Conservation (phyloP, 2,329 filamentous ascomycete species). For the Phaeophleospora eucalypticola region DNA sequence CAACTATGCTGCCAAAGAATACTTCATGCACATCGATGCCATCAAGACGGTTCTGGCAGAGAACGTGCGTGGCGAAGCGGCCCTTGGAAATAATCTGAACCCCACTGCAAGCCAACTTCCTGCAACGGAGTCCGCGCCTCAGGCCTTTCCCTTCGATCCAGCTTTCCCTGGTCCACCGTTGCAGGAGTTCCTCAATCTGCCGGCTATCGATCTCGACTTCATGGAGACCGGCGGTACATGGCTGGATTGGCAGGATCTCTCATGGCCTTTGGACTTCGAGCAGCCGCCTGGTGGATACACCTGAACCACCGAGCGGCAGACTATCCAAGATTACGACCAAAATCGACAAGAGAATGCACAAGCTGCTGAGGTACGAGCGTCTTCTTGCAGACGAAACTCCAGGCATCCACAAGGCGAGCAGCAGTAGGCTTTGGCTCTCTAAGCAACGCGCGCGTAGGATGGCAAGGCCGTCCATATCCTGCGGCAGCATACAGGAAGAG, state of each 20-base stretch:
- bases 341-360: too few species aligned
- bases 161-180: constrained; percentile 9
- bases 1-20: constrained; percentile 42
- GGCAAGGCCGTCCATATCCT: too few species aligned
- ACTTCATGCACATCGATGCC: constrained; percentile 40
- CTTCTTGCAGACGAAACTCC: too few species aligned
- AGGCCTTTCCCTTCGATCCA: background rate
- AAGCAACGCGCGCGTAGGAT: too few species aligned
- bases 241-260: constrained; percentile 19
- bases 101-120: background rate
- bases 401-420: too few species aligned
- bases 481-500: too few species aligned
- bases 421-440: too few species aligned
- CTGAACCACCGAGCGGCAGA: too few species aligned
- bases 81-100: background rate
- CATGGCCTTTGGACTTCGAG: too few species aligned
- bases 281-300: too few species aligned
- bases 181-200: constrained; percentile 20
- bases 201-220: constrained; percentile 20
- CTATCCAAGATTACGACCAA: too few species aligned
- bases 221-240: constrained; percentile 21
- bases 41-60: constrained; percentile 15
- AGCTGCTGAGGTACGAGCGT: too few species aligned
- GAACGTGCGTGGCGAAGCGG: background rate
- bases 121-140: background rate